Percentiles rank a stretch among this genome's conserved stretches.
These are phyloP conservation scores for Vigna nakashimae DNA, from an alignment of 306 rosid species.

Conservation along the genomic window DNA sequence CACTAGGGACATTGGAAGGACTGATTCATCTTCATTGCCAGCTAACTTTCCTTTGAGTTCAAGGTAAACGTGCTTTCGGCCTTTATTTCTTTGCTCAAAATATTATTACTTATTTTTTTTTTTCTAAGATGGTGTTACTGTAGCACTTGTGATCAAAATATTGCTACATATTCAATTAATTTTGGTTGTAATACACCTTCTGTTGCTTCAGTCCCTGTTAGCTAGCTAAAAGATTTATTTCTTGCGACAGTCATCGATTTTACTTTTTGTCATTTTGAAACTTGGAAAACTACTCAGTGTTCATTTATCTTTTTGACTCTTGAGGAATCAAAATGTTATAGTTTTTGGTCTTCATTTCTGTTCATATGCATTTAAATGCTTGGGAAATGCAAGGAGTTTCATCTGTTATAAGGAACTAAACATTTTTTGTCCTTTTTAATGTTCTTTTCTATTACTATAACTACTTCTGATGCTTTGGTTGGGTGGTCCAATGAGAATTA, in stretches of 20 bases:
- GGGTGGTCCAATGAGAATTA: conserved; percentile 7
- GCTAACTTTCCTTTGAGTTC: conserved; percentile 68
- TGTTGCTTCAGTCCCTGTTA: conserved; percentile 6
- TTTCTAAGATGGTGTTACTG: conserved; percentile 3
- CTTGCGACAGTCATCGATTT: conserved; percentile 7
- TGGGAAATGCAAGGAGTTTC: not conserved
- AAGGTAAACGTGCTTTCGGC: conserved; percentile 58
- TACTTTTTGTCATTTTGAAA: not conserved
- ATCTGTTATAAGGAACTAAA: conserved; percentile 20
- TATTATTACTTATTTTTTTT: not conserved
- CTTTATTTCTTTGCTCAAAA: not conserved
- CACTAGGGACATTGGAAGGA: conserved; percentile 80
- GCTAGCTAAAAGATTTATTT: not conserved
- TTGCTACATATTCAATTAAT: conserved; percentile 4
- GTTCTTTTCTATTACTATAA: not conserved
- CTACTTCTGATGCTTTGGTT: conserved; percentile 5
- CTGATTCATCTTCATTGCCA: conserved; percentile 82
- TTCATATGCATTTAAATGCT: not conserved
- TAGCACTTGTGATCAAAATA: not conserved
- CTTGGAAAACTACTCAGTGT: conserved; percentile 14
- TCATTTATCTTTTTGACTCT: conserved; percentile 8
- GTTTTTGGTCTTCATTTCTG: not conserved
- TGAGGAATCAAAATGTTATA: conserved; percentile 28
- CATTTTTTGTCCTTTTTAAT: not conserved
- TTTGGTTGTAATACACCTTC: conserved; percentile 15